These are phyloP conservation scores for Xylaria curta DNA, from an alignment of 495 filamentous ascomycete genomes.

Conservation along the genomic window DNA sequence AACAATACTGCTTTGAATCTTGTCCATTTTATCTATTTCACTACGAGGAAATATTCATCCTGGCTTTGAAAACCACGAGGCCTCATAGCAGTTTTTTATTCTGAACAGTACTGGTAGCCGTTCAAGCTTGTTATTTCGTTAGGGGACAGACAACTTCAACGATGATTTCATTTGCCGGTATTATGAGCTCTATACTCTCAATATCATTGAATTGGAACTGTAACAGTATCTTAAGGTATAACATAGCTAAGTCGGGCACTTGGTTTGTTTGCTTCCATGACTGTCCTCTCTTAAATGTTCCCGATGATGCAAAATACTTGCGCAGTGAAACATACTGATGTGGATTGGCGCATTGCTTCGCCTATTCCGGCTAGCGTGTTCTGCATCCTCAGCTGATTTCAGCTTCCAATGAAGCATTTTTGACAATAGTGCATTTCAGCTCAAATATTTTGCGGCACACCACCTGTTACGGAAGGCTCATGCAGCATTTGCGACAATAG, in stretches of 20 bases:
- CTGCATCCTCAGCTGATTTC: not conserved
- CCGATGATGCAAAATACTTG: not conserved
- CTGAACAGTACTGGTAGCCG: not conserved
- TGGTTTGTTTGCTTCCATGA: not conserved
- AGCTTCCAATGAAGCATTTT: not conserved
- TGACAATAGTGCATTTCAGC: constrained; percentile 2
- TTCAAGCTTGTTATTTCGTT: not conserved
- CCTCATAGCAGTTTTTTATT: not conserved
- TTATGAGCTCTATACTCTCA: not conserved
- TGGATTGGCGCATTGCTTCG: not conserved
- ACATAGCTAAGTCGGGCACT: no score
- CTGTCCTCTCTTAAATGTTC: not conserved
- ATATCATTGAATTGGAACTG: no score
- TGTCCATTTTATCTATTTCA: not conserved
- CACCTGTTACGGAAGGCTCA: not conserved
- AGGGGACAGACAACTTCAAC: not conserved
- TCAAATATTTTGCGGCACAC: not conserved
- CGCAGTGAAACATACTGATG: not conserved
- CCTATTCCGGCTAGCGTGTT: not conserved
- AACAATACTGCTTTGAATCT: not conserved
- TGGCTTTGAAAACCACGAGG: not conserved
- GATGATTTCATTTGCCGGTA: not conserved
- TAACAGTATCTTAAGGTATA: no score
- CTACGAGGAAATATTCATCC: not conserved
- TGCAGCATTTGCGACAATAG: not conserved